Evolutionary conservation across 768 basidiomycete species (phyloP).

Genomic region (Pisolithus tinctorius): DNA sequence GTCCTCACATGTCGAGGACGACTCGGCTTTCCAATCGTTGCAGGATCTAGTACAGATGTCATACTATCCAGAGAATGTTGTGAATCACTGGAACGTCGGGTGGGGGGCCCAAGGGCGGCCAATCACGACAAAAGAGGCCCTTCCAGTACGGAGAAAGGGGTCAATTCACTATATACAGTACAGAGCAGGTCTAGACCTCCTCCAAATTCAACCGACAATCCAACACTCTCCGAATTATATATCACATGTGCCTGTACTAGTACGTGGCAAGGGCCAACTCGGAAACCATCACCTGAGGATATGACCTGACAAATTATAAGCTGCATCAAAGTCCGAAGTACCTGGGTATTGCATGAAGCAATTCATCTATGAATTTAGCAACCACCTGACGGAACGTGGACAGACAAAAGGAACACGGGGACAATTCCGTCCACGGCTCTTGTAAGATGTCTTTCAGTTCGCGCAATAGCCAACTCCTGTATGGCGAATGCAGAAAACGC

Average conservation of each 20-base stretch:
- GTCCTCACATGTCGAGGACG: slow-evolving; percentile 60
- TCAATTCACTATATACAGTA: background rate
- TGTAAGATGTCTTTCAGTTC: slow-evolving; percentile 11
- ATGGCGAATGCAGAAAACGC: slow-evolving; percentile 8
- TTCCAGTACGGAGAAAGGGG: background rate
- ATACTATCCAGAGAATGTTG: slow-evolving; percentile 23
- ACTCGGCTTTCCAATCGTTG: slow-evolving; percentile 53
- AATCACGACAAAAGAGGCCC: too few species aligned
- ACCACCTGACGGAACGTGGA: background rate
- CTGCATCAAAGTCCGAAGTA: slow-evolving; percentile 13
- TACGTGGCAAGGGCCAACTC: background rate
- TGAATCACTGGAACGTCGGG: background rate
- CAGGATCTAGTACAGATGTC: slow-evolving; percentile 62
- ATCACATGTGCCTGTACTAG: background rate
- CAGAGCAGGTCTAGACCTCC: background rate
- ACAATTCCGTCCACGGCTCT: background rate
- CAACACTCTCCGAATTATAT: too few species aligned
- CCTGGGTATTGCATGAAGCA: slow-evolving; percentile 7
- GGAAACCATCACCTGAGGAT: background rate
- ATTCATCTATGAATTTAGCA: background rate
- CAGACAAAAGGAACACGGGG: background rate
- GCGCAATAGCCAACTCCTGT: slow-evolving; percentile 16
- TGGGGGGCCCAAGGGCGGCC: too few species aligned
- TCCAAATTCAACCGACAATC: background rate
- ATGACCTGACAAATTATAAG: background rate